phyloP scores from a whole-genome alignment of 1,284 basidiomycete genomes.

The Xanthoconium separans region DNA sequence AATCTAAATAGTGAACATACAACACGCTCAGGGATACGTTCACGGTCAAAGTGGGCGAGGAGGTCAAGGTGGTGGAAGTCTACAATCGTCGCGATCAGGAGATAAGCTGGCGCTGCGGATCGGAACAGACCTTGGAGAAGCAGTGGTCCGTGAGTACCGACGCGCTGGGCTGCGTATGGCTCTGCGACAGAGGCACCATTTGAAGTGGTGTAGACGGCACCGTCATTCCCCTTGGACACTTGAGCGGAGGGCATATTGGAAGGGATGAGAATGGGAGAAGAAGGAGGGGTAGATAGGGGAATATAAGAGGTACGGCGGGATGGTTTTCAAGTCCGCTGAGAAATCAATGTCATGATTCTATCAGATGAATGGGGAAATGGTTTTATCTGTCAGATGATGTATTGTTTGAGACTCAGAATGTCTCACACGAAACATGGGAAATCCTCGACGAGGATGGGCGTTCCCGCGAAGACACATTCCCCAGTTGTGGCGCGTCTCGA shows the following conservation, averaged over 20 bases:
- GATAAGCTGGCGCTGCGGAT: background rate
- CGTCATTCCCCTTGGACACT: conserved; percentile 55
- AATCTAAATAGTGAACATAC: conserved; percentile 39
- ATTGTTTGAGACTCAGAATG: conserved; percentile 13
- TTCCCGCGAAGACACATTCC: background rate
- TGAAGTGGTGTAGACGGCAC: conserved; percentile 78
- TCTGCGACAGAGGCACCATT: conserved; percentile 73
- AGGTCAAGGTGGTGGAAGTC: conserved; percentile 87
- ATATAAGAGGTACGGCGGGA: conserved; percentile 9
- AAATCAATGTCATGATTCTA: conserved; percentile 4
- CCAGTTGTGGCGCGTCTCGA: too few relatives aligned
- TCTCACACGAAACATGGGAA: conserved; percentile 10
- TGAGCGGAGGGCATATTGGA: conserved; percentile 62
- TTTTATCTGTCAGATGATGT: background rate
- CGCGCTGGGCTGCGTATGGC: conserved; percentile 77
- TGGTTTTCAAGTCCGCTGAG: conserved; percentile 33
- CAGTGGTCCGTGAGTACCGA: conserved; percentile 76
- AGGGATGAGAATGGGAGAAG: conserved; percentile 5
- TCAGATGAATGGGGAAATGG: conserved; percentile 13
- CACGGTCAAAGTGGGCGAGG: conserved; percentile 88
- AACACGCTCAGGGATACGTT: conserved; percentile 95
- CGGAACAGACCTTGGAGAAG: conserved; percentile 71
- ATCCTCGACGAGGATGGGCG: background rate
- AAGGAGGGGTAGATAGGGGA: background rate
- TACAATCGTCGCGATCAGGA: conserved; percentile 9